phyloP scores from a whole-genome alignment of 164 flowering plant species.

The Stephania japonica region DNA sequence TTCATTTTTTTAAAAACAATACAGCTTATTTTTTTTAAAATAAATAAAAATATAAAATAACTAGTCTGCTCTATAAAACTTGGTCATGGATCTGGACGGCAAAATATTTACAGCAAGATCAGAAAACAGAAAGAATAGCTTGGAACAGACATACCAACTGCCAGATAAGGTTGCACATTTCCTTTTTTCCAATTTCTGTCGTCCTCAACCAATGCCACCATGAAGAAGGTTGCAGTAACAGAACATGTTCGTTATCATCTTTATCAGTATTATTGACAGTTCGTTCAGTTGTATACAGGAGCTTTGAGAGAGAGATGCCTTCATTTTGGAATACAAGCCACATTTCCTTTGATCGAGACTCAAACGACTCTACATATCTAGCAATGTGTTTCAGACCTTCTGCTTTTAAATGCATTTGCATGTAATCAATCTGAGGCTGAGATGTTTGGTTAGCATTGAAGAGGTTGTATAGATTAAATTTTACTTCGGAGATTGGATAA shows the following conservation, averaged over 20 bases:
- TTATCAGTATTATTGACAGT: constrained; percentile 19
- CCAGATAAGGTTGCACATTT: constrained; percentile 78
- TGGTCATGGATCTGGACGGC: background rate
- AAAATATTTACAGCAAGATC: background rate
- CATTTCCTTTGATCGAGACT: constrained; percentile 83
- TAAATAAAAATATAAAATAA: no score
- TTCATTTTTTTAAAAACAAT: no score
- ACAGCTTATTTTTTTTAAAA: no score
- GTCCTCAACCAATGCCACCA: constrained; percentile 99
- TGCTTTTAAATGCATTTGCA: constrained; percentile 35
- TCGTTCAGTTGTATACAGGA: constrained; percentile 71
- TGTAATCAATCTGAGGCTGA: constrained; percentile 19
- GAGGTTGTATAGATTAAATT: constrained; percentile 14
- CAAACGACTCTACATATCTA: constrained; percentile 90
- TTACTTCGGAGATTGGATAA: constrained; percentile 13
- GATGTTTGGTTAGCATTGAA: constrained; percentile 21
- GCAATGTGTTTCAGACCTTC: constrained; percentile 93
- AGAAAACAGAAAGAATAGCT: background rate
- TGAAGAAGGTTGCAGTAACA: constrained; percentile 71
- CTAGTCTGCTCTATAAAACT: no score
- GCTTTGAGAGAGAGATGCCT: constrained; percentile 81
- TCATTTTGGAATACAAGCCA: constrained; percentile 96
- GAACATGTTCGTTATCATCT: constrained; percentile 38
- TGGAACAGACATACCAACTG: constrained; percentile 64
- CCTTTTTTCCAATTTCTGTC: constrained; percentile 77